Percentiles rank a stretch among this genome's conserved stretches.
These are phyloP conservation scores for Eucalyptus polyanthemos DNA, from an alignment of 345 rosid species.

Conservation along the genomic window DNA sequence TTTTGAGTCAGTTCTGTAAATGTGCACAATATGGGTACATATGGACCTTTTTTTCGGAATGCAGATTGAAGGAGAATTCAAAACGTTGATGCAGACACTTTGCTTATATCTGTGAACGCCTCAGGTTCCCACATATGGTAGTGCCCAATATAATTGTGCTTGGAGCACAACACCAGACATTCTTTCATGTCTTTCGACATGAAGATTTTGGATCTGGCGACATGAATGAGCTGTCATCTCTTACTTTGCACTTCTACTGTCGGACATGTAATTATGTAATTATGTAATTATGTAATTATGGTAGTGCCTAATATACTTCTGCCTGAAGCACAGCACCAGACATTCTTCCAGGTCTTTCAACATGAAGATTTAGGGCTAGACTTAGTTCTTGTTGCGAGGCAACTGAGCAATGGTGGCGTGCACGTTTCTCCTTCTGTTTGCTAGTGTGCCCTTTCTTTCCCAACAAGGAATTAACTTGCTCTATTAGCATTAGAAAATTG, in stretches of 20 bases:
- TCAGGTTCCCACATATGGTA: neutral
- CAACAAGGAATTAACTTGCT: neutral
- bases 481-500: conserved; percentile 10
- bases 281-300: neutral
- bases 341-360: neutral
- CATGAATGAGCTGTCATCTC: neutral
- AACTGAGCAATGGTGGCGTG: neutral
- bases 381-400: neutral
- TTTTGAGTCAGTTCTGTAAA: neutral
- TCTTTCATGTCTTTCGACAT: neutral
- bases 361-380: neutral
- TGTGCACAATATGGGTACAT: neutral
- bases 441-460: neutral
- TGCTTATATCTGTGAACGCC: neutral
- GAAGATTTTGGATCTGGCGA: neutral
- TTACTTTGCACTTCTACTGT: neutral
- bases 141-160: neutral
- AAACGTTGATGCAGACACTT: neutral
- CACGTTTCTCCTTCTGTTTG: neutral
- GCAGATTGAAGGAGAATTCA: neutral
- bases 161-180: neutral
- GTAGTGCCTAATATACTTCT: neutral
- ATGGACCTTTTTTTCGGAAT: neutral
- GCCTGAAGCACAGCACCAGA: neutral
- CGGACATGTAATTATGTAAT: neutral